Percentiles rank a stretch among this genome's conserved stretches.
These are phyloP conservation scores for Gelatoporia subvermispora DNA, from an alignment of 768 basidiomycete genomes.

Conservation along the genomic window DNA sequence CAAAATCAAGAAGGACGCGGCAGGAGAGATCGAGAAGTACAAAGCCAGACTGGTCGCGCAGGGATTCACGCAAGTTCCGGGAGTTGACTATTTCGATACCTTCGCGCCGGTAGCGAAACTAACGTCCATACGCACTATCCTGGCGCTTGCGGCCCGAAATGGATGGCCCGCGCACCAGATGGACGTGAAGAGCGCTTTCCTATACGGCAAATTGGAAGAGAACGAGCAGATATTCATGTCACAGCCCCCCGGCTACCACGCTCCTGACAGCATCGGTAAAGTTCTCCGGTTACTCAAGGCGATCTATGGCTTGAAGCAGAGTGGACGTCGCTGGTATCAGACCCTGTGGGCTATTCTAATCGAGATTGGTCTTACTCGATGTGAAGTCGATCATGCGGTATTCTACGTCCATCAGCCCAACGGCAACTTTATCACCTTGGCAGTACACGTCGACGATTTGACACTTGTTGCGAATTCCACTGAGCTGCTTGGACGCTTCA, in stretches of 20 bases:
- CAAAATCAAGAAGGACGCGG: conserved; percentile 17
- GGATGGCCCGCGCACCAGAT: conserved; percentile 27
- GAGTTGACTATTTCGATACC: conserved; percentile 19
- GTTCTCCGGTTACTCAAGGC: conserved; percentile 24
- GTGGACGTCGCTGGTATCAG: conserved; percentile 16
- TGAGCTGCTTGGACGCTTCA: background rate
- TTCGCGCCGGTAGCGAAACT: too few species aligned
- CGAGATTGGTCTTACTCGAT: conserved; percentile 5
- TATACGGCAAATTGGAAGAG: conserved; percentile 14
- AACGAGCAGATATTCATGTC: conserved; percentile 12
- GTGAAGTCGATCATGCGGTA: conserved; percentile 7
- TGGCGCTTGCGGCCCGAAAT: conserved; percentile 7
- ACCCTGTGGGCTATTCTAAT: conserved; percentile 2
- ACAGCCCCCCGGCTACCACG: conserved; percentile 2
- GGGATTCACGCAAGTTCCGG: conserved; percentile 27
- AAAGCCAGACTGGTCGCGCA: conserved; percentile 23
- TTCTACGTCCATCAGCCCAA: conserved; percentile 3
- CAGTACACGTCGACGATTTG: too few species aligned
- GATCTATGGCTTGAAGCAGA: conserved; percentile 26
- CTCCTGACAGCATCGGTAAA: background rate
- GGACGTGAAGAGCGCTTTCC: conserved; percentile 30
- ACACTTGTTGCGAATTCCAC: background rate
- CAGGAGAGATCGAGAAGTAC: too few species aligned
- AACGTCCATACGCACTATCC: too few species aligned
- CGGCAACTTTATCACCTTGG: background rate